phyloP scores from a whole-genome alignment of 2,329 filamentous ascomycete species.

The Apiospora sp. region DNA sequence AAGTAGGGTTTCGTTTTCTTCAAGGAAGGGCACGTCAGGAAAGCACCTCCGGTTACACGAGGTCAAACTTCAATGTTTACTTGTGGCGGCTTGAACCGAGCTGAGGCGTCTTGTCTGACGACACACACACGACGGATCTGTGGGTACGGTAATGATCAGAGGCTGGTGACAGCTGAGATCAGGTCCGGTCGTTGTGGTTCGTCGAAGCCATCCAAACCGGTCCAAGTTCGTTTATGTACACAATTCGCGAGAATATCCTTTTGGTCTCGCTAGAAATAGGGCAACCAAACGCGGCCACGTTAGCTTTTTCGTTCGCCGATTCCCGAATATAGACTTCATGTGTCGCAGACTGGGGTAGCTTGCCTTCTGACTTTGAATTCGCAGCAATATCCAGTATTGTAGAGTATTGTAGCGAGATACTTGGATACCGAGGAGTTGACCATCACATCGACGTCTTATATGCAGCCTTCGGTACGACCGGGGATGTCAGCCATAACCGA shows the following conservation, averaged over 20 bases:
- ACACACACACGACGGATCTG: not conserved
- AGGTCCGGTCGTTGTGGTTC: not conserved
- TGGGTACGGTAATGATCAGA: not conserved
- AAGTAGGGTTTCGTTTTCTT: not conserved
- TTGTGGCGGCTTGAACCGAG: not conserved
- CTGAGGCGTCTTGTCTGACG: not conserved
- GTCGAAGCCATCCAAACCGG: not conserved
- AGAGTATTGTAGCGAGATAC: not conserved
- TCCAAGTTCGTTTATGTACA: not conserved
- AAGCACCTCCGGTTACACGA: not conserved
- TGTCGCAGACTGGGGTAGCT: not conserved
- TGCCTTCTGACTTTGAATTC: not conserved
- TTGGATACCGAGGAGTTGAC: not conserved
- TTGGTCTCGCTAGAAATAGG: not conserved
- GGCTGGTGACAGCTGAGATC: not conserved
- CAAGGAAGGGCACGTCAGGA: not conserved
- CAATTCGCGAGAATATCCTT: not conserved
- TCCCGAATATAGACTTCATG: not conserved
- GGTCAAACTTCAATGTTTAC: not conserved
- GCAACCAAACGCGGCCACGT: fast-evolving
- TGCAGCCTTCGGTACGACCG: not conserved
- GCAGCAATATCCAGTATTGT: not conserved
- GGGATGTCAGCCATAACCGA: not conserved
- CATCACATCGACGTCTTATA: not conserved
- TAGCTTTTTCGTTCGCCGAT: not conserved